phyloP scores from a whole-genome alignment of 495 filamentous ascomycete genomes.

The Xylaria nigripes region DNA sequence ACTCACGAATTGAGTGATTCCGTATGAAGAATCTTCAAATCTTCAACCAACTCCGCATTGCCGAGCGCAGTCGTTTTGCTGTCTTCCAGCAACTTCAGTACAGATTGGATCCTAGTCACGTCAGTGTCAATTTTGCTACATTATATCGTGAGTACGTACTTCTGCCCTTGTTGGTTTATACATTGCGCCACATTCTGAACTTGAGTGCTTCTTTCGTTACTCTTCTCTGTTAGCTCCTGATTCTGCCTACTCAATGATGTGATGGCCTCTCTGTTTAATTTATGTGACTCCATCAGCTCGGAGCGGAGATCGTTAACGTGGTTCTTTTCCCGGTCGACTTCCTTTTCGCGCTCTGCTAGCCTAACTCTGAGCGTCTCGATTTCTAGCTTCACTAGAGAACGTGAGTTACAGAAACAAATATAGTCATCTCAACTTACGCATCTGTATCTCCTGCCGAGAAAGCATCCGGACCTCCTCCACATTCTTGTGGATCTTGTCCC shows the following conservation, averaged over 20 bases:
- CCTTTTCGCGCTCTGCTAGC: constrained; percentile 22
- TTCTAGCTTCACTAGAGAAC: constrained; percentile 20
- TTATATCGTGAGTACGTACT: constrained; percentile 6
- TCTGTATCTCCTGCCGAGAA: constrained; percentile 17
- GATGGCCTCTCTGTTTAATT: constrained; percentile 21
- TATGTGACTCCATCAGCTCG: constrained; percentile 21
- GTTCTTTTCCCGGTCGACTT: constrained; percentile 24
- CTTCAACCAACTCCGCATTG: constrained; percentile 4
- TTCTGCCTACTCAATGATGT: constrained; percentile 23
- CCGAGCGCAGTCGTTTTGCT: constrained; percentile 4
- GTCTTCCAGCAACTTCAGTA: constrained; percentile 11
- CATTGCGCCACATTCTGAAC: constrained; percentile 4
- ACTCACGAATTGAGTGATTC: constrained; percentile 14
- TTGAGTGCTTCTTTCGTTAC: constrained; percentile 12
- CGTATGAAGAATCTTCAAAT: constrained; percentile 11
- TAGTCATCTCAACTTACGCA: constrained; percentile 18
- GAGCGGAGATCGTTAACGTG: constrained; percentile 16
- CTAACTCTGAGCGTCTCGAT: constrained; percentile 19
- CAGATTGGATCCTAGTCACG: constrained; percentile 12
- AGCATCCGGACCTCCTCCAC: constrained; percentile 22
- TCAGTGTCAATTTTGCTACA: constrained; percentile 1
- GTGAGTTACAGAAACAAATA: not conserved
- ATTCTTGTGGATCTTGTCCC: constrained; percentile 26
- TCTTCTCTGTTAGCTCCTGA: constrained; percentile 24
- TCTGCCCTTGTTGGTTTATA: constrained; percentile 16